Evolutionary conservation across 2,329 filamentous ascomycete genomes (phyloP), one percentile per base, ranked within the genome.

Genomic region (Fusarium sp.): DNA sequence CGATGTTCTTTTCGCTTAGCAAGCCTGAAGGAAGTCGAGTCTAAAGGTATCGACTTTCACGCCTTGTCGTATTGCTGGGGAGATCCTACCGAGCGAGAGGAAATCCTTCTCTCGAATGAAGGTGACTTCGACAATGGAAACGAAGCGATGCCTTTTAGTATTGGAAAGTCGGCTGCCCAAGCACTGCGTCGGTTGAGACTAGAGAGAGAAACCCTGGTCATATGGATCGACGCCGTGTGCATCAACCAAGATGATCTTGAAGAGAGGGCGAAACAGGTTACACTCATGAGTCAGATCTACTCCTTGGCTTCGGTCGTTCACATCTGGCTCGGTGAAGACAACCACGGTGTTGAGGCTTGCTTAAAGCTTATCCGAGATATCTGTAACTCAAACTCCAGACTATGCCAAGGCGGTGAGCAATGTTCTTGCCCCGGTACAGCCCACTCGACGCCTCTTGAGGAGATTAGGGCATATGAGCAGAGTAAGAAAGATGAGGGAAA

Each of bases 191-290:
- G 66, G 0, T 14, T 75, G 17, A 51, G 73, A 6, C 11, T 13
- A 1, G 26, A 48, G 0, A 10, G 35, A 0, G 6, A 64, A 5
- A 35, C 20, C 0, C n/a, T 75, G 1, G 47, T 36, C 3, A 70
- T 76, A 11, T 77, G 75, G 74, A 63, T 77, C 14, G 75, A 77
- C n/a, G 75, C 75, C 1, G 61, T 77, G 3, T 77, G 75, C 33
- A 77, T 77, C 9, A 77, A 77, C 11, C 75, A 77, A 22, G 72
- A 72, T 4, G 60, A 77, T 10, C 51, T 74, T 0, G 55, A 66
- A 26, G 74, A 77, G 15, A 56, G 74, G 24, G 70, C 72, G 1
- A 70, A 73, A 3, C 75, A 77, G 26, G 74, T 77, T 3, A 66
- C 60, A 0, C 45, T 77, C 0, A 77, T 77, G 75, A 64, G 63